Evolutionary conservation across 2,329 filamentous ascomycete species (phyloP), one percentile per base, ranked within the genome.

Genomic region (Trichoderma sp.): DNA sequence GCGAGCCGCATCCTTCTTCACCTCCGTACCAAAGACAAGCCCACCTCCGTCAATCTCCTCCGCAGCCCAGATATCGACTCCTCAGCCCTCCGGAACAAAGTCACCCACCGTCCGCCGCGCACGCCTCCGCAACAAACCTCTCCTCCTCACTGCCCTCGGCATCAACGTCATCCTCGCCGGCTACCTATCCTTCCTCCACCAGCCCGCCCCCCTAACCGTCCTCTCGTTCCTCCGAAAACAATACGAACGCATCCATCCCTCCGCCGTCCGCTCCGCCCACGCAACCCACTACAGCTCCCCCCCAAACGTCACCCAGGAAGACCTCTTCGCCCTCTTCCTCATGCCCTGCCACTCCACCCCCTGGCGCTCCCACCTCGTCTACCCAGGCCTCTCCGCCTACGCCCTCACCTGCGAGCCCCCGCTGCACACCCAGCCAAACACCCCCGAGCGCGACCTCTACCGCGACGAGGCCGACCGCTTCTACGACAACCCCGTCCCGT

Each of bases 341-440:
- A 97, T 94, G 86, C 95, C 95, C 10, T 99, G 95, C 80, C 95
- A 99, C 82, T 92, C 91, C 71, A 98, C 94, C 0, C 94, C 95
- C 2, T 98, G 95, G 94, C 91, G 94, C 74, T 93, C 91, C 17
- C 92, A 96, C 75, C 85, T 98, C 45, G 84, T 96, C 69, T 87
- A 95, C 75, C 87, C 92, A 0, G 81, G 83, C 34, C 88, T 97
- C 64, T 81, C 87, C 68, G 93, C 93, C 4, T 94, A 94, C 83
- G 94, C 94, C 0, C 82, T 98, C 17, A 91, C 91, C 6, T 99
- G 95, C 78, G 94, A 97, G 73, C 95, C 95, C 2, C 95, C 95
- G 0, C 80, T 99, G 13, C 81, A 90, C 73, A 87, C 87, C 0
- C 76, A 76, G 2, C 84, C 93, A 0, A 82, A 84, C 29, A 83